Base-by-base conservation (phyloP, 768 basidiomycete species). In the Tulasnella sp. region DNA sequence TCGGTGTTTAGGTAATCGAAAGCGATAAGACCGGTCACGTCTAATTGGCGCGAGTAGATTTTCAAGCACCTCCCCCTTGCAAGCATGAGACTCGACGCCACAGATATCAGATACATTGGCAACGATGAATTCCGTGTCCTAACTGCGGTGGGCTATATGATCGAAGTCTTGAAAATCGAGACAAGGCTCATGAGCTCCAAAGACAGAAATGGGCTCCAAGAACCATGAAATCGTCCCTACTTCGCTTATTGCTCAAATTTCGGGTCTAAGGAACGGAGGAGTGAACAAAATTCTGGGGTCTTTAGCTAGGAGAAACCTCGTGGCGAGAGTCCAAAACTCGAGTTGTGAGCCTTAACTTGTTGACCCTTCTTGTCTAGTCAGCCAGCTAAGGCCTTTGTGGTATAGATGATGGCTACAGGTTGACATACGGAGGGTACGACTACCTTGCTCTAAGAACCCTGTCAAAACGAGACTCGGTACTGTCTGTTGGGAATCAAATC, bases 161-260 rank as follows among this genome's bases (percentile, higher is more conserved):
- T 29, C 41, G n/a, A 52, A 22, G 11, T 35, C 26, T 35, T 32
- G 7, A 47, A 47, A 69, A 2, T 19, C 2, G 5, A 47, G 36
- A 59, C 37, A 32, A 22, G 59, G n/a, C 14, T 7, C n/a, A n/a
- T n/a, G n/a, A n/a, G 62, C 59, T 16, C 40, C 35, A 32, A 77
- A 98, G 95, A 92, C 92, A 40, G 97, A 99, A 82, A 94, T 96
- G 85, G 97, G 96, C 22, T 95, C 92, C 4, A 97, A 97, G 83
- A 98, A 98, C 79, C 97, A 99, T 77, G 92, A 98, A 80, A 86
- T 97, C 41, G 95, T 99, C 16, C 97, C 97, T 2, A 89, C 91
- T 8, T 80, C 86, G 0, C 86, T 98, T 75, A 92, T 98, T 74
- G 89, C 90, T 4, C 94, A 96, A 80, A 90, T 98, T 47, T 95